phyloP scores from a whole-genome alignment of 352 stramenopile species.

The Elongisporangium anandrum region DNA sequence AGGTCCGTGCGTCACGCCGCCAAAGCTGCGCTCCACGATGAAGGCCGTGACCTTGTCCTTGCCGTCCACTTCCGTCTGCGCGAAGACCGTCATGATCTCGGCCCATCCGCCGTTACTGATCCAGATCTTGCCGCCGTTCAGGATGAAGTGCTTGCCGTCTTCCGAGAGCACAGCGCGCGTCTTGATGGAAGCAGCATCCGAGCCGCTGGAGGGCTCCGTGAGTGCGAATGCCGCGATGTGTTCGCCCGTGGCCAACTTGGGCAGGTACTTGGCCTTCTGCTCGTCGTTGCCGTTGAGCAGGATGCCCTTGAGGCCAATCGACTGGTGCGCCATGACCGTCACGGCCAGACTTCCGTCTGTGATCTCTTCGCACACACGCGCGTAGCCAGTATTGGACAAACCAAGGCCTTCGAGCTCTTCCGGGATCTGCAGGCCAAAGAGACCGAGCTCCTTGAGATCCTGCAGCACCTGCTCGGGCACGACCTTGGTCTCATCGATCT shows the following conservation, averaged over 20 bases:
- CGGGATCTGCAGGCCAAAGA: conserved; percentile 85
- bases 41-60: conserved; percentile 98
- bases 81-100: conserved; percentile 97
- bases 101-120: conserved; percentile 96
- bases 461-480: conserved; percentile 67
- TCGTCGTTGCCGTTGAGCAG: conserved; percentile 81
- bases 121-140: conserved; percentile 96
- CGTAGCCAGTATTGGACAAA: conserved; percentile 82
- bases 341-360: conserved; percentile 74
- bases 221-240: conserved; percentile 85
- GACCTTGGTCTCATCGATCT: conserved; percentile 80
- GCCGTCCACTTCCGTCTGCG: conserved; percentile 92
- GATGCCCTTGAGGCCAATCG: conserved; percentile 86
- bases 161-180: conserved; percentile 87
- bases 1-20: conserved; percentile 88
- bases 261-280: conserved; percentile 87
- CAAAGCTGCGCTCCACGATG: conserved; percentile 93
- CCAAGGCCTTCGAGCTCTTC: conserved; percentile 75
- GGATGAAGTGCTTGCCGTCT: conserved; percentile 87
- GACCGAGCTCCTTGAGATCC: conserved; percentile 79
- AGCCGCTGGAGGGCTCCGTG: conserved; percentile 90
- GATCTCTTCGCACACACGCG: conserved; percentile 82
- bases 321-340: conserved; percentile 87
- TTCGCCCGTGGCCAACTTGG: conserved; percentile 86
- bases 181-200: conserved; percentile 87